Conservation (phyloP, 2,329 filamentous ascomycete genomes). For the Aureobasidium sp. region DNA sequence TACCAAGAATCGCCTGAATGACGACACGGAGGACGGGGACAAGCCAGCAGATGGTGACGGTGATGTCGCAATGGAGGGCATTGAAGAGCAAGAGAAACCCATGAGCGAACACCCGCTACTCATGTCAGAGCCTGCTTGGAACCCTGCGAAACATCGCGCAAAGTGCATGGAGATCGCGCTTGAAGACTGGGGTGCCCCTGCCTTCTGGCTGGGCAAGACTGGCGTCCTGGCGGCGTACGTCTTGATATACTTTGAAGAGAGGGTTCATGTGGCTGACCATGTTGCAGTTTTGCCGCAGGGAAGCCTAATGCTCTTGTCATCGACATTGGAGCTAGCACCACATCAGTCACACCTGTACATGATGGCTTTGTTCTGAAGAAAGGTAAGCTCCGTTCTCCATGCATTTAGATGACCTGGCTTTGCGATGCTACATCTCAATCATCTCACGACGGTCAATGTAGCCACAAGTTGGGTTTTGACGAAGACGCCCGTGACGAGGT, state of each 20-base stretch:
- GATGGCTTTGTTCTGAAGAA: slow-evolving; percentile 93
- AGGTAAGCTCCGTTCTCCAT: slow-evolving; percentile 26
- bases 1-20: slow-evolving; percentile 71
- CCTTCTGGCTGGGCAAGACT: slow-evolving; percentile 85
- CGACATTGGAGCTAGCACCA: slow-evolving; percentile 82
- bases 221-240: slow-evolving; percentile 74
- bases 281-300: slow-evolving; percentile 67
- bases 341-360: slow-evolving; percentile 83
- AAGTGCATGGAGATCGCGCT: slow-evolving; percentile 94
- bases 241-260: not conserved
- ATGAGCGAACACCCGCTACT: slow-evolving; percentile 84
- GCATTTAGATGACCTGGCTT: not conserved
- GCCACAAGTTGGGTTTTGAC: not conserved
- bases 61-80: slow-evolving; percentile 54
- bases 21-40: slow-evolving; percentile 47
- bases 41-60: slow-evolving; percentile 36
- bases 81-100: slow-evolving; percentile 61
- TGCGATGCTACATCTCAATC: not conserved
- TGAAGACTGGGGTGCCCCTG: slow-evolving; percentile 92
- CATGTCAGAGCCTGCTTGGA: slow-evolving; percentile 94
- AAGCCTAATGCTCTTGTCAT: slow-evolving; percentile 90
- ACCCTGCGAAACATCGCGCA: slow-evolving; percentile 76
- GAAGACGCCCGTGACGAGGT: not conserved
- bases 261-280: slow-evolving; percentile 19
- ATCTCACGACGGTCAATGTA: slow-evolving; percentile 21